A percentile compares a stretch with the other conserved stretches of the same genome.
Evolutionary conservation across 306 rosid genomes (phyloP).

Genomic region (Ceratonia siliqua): DNA sequence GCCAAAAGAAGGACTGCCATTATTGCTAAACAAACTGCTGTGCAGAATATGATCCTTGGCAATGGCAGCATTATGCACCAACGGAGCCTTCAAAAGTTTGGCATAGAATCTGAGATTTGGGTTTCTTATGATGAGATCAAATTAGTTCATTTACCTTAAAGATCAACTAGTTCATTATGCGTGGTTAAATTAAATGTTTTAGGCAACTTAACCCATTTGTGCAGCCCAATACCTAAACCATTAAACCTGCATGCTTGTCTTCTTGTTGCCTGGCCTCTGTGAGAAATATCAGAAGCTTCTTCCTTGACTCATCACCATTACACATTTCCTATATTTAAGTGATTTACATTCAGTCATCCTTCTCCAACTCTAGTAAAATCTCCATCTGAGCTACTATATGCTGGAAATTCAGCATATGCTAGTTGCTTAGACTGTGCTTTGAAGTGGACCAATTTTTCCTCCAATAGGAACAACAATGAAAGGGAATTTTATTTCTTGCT

Average conservation of each 20-base stretch:
- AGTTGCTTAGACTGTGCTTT: neutral
- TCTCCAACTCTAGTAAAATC: neutral
- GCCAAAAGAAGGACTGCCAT: slow-evolving; percentile 70
- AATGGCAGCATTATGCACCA: slow-evolving; percentile 45
- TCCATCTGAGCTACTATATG: neutral
- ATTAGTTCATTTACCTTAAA: neutral
- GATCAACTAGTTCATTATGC: neutral
- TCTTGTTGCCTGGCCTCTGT: neutral
- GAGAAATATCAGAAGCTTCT: neutral
- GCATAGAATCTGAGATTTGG: neutral
- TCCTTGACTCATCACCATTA: neutral
- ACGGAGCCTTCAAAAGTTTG: neutral
- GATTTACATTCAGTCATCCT: neutral
- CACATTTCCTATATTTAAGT: neutral
- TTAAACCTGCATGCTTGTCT: slow-evolving; percentile 17
- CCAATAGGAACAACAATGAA: neutral
- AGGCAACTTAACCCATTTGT: slow-evolving; percentile 37
- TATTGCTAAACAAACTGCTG: slow-evolving; percentile 57
- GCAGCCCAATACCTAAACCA: slow-evolving; percentile 38
- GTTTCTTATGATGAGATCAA: slow-evolving; percentile 1
- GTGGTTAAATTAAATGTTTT: neutral
- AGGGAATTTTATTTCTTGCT: slow-evolving; percentile 9
- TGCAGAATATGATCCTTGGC: slow-evolving; percentile 57
- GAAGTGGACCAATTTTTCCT: neutral
- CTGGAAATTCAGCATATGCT: neutral